These are phyloP conservation scores for Umbellularia californica DNA, from an alignment of 164 flowering plant genomes.

Conservation along the genomic window DNA sequence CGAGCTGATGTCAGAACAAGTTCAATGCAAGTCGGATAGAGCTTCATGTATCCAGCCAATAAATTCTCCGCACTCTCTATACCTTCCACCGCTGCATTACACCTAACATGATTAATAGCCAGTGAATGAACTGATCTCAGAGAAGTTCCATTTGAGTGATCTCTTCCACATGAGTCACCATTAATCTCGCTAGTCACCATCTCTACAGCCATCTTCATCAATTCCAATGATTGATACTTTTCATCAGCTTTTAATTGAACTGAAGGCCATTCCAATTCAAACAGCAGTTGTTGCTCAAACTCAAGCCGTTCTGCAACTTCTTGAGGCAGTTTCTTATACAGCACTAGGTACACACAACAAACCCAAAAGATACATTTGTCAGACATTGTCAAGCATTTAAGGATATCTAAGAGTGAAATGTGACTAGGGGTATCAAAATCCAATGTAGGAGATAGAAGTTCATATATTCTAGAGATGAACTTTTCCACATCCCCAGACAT, in stretches of 20 bases:
- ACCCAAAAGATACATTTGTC: constrained; percentile 82
- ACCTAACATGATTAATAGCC: constrained; percentile 56
- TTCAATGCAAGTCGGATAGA: constrained; percentile 67
- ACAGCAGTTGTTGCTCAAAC: constrained; percentile 48
- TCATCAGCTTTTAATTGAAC: constrained; percentile 37
- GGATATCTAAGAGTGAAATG: constrained; percentile 38
- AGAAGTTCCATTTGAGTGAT: constrained; percentile 11
- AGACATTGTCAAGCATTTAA: constrained; percentile 48
- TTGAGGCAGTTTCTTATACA: constrained; percentile 79
- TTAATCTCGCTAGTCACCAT: constrained; percentile 24
- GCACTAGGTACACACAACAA: constrained; percentile 66
- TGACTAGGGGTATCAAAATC: constrained; percentile 24
- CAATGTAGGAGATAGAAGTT: constrained; percentile 24
- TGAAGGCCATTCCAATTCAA: constrained; percentile 60
- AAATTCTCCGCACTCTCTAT: constrained; percentile 30
- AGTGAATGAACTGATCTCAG: constrained; percentile 37
- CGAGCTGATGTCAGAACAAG: constrained; percentile 53
- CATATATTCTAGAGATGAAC: constrained; percentile 43
- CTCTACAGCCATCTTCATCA: constrained; percentile 46
- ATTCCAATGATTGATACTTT: constrained; percentile 36
- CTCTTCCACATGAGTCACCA: constrained; percentile 20
- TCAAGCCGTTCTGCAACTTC: constrained; percentile 52
- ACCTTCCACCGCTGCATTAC: constrained; percentile 43
- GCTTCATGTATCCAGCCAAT: constrained; percentile 41
- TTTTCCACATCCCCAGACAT: constrained; percentile 56